Evolutionary conservation across 768 basidiomycete species (phyloP).

Genomic region (Dioszegia hungarica): DNA sequence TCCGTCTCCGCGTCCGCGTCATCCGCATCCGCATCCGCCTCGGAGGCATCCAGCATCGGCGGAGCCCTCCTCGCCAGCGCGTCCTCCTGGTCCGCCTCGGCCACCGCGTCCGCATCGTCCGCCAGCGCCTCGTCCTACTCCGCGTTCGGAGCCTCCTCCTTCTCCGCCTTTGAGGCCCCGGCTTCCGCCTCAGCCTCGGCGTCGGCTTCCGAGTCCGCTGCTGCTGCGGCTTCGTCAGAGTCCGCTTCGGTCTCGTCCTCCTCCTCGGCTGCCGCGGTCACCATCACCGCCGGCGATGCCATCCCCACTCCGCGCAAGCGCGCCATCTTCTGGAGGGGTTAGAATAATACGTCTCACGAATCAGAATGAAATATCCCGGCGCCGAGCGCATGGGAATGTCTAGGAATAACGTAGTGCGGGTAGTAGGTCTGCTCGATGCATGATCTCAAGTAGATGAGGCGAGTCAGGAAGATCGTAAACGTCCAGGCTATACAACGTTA

Average conservation of each 20-base stretch:
- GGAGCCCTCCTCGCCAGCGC: background rate
- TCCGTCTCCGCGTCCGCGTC: too few species aligned
- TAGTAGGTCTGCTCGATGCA: conserved; percentile 2
- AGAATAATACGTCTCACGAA: background rate
- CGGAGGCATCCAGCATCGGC: background rate
- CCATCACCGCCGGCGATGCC: conserved; percentile 27
- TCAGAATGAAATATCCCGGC: background rate
- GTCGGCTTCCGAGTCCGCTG: background rate
- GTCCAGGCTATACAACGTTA: too few species aligned
- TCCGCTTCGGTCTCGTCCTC: background rate
- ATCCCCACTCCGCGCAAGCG: conserved; percentile 6
- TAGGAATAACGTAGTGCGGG: background rate
- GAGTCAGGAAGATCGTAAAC: too few species aligned
- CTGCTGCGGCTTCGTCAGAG: too few species aligned
- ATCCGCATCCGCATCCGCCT: background rate
- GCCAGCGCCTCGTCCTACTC: background rate
- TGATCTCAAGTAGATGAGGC: background rate
- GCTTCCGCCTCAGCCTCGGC: background rate
- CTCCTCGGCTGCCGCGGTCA: conserved; percentile 11
- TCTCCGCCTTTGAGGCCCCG: background rate
- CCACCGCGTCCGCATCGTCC: background rate
- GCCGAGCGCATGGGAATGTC: too few species aligned
- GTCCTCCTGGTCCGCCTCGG: background rate
- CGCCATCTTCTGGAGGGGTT: conserved; percentile 10
- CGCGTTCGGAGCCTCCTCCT: background rate